These are phyloP conservation scores for Tetratostichococcus sp. DNA, from an alignment of 139 green algal species.

Conservation along the genomic window DNA sequence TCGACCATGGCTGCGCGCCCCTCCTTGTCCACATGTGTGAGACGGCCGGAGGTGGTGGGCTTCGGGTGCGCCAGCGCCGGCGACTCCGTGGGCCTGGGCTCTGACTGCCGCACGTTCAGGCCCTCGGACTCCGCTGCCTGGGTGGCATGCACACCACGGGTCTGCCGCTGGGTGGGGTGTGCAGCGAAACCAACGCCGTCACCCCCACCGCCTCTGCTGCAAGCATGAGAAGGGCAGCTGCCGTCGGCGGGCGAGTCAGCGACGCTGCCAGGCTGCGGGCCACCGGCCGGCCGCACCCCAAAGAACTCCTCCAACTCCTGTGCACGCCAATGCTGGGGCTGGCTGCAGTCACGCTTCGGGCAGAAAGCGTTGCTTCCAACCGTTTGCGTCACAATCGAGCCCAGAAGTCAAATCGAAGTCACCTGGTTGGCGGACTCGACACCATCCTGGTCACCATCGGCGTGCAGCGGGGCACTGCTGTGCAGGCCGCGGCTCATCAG, in stretches of 20 bases:
- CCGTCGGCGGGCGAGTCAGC: too few species aligned
- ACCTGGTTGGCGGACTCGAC: not conserved
- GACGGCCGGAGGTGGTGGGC: not conserved
- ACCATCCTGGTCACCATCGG: not conserved
- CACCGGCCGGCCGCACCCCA: not conserved
- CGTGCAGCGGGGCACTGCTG: not conserved
- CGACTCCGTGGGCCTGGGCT: not conserved
- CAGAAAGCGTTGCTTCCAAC: too few species aligned
- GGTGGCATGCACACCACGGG: not conserved
- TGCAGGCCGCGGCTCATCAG: not conserved
- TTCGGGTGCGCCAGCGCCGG: not conserved
- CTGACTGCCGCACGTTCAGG: not conserved
- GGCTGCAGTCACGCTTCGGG: too few species aligned
- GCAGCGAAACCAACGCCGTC: too few species aligned
- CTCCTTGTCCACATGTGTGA: conserved; percentile 46
- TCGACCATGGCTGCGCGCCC: conserved; percentile 82
- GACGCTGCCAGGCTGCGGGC: not conserved
- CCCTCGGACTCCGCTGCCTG: too few species aligned
- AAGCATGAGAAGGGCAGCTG: too few species aligned
- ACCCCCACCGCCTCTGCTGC: too few species aligned
- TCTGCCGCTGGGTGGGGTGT: too few species aligned
- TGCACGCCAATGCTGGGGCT: too few species aligned
- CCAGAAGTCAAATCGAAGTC: too few species aligned
- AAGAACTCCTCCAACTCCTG: not conserved
- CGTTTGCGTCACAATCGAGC: too few species aligned